phyloP scores from a whole-genome alignment of 148 eudicot species.

The Silene conica region DNA sequence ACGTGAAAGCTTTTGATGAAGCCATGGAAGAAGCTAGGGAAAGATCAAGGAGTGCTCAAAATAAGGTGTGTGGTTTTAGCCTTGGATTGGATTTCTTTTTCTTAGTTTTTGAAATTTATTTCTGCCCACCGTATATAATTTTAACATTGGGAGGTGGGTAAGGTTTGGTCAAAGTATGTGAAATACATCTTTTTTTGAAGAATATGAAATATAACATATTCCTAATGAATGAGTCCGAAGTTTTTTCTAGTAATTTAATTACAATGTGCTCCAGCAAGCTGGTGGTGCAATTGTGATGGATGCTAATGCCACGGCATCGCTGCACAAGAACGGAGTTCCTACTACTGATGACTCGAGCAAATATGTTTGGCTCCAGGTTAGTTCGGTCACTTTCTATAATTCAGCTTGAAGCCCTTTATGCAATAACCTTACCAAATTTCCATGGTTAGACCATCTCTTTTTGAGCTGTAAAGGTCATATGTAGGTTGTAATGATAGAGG shows the following conservation, averaged over 20 bases:
- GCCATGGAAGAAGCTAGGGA: slow-evolving; percentile 92
- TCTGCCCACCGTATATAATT: neutral
- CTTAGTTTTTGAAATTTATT: neutral
- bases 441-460: neutral
- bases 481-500: neutral
- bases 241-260: neutral
- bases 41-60: slow-evolving; percentile 83
- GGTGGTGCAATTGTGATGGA: slow-evolving; percentile 77
- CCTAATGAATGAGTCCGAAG: neutral
- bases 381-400: neutral
- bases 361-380: slow-evolving; percentile 82
- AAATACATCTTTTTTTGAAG: too few species aligned
- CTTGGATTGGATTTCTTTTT: neutral
- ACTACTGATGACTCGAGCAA: slow-evolving; percentile 76
- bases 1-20: slow-evolving; percentile 60
- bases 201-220: neutral
- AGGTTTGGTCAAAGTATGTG: neutral
- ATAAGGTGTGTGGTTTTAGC: slow-evolving; percentile 44
- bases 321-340: slow-evolving; percentile 61
- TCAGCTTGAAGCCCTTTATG: neutral
- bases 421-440: neutral
- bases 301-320: slow-evolving; percentile 84
- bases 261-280: slow-evolving; percentile 52
- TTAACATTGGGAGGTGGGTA: neutral
- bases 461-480: neutral